Percentiles rank a stretch among this genome's conserved stretches.
phyloP scores from a whole-genome alignment of 805 yeast genomes.

The Cyberlindnera misumaiensis region DNA sequence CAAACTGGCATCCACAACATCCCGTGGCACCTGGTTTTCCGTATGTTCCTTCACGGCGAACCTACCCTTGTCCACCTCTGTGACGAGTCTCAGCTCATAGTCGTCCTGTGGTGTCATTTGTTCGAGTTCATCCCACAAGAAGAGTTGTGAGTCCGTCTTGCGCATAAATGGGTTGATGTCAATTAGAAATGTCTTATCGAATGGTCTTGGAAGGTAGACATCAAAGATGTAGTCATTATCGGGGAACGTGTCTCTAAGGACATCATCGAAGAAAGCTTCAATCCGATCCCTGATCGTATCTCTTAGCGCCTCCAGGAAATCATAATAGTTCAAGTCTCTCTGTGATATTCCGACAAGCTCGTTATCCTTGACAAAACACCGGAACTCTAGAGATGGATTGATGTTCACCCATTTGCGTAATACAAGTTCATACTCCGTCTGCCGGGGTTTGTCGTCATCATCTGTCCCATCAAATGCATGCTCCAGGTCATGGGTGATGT shows the following conservation, averaged over 20 bases:
- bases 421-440: conserved; percentile 53
- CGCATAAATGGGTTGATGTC: conserved; percentile 85
- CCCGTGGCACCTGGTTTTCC: conserved; percentile 88
- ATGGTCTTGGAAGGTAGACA: conserved; percentile 75
- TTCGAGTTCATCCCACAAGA: conserved; percentile 76
- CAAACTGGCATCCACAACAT: conserved; percentile 76
- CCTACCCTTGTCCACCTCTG: conserved; percentile 61
- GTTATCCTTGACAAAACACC: conserved; percentile 69
- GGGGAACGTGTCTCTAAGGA: conserved; percentile 42
- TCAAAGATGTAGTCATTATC: conserved; percentile 64
- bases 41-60: conserved; percentile 80
- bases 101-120: conserved; percentile 12
- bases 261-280: conserved; percentile 46
- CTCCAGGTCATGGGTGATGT: conserved; percentile 77
- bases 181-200: conserved; percentile 54
- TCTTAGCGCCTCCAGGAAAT: conserved; percentile 51
- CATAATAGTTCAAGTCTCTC: conserved; percentile 80
- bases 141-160: conserved; percentile 71
- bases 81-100: conserved; percentile 58
- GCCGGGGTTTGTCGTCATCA: conserved; percentile 29
- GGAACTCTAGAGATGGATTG: conserved; percentile 87
- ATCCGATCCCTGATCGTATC: conserved; percentile 42
- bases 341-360: conserved; percentile 71
- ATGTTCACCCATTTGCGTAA: conserved; percentile 76
- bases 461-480: conserved; percentile 53